Percentiles rank a stretch among this genome's conserved stretches.
Conservation (phyloP, 192 early-diverging fungal genomes). For the Thoreauomyces humboldtii region DNA sequence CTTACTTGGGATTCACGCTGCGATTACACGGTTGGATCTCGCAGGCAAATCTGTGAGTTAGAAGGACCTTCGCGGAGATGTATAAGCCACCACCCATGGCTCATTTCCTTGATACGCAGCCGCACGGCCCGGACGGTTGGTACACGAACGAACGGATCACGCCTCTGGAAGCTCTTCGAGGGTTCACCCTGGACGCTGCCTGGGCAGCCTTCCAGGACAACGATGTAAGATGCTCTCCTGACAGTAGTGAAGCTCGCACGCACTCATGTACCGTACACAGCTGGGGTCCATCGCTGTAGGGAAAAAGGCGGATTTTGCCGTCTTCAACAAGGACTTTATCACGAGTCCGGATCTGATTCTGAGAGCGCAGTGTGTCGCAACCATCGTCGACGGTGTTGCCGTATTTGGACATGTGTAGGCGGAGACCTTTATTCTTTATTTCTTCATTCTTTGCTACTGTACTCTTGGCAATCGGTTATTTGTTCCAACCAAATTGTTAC, state of each 20-base stretch:
- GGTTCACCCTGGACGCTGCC: constrained; percentile 56
- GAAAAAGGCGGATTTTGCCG: constrained; percentile 55
- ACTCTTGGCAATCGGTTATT: too few species aligned
- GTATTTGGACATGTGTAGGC: constrained; percentile 1
- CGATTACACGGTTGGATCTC: constrained; percentile 46
- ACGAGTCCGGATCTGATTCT: constrained; percentile 8
- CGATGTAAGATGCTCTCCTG: constrained; percentile 22
- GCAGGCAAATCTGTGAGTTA: constrained; percentile 42
- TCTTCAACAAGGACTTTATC: constrained; percentile 50
- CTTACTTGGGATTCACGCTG: constrained; percentile 53
- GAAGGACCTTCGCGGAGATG: too few species aligned
- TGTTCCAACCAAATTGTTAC: too few species aligned
- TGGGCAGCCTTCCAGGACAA: constrained; percentile 49
- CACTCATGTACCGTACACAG: too few species aligned
- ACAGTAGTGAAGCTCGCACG: too few species aligned
- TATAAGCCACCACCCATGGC: too few species aligned
- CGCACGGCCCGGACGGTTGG: constrained; percentile 47
- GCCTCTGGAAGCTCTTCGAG: constrained; percentile 42
- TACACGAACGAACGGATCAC: constrained; percentile 40
- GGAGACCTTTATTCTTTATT: too few species aligned
- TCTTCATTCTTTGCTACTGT: too few species aligned
- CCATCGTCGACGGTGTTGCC: neutral
- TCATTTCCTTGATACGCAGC: too few species aligned
- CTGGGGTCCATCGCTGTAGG: constrained; percentile 45
- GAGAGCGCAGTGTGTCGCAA: neutral